phyloP scores from a whole-genome alignment of 1,284 basidiomycete genomes.

The Ustilago esculenta region DNA sequence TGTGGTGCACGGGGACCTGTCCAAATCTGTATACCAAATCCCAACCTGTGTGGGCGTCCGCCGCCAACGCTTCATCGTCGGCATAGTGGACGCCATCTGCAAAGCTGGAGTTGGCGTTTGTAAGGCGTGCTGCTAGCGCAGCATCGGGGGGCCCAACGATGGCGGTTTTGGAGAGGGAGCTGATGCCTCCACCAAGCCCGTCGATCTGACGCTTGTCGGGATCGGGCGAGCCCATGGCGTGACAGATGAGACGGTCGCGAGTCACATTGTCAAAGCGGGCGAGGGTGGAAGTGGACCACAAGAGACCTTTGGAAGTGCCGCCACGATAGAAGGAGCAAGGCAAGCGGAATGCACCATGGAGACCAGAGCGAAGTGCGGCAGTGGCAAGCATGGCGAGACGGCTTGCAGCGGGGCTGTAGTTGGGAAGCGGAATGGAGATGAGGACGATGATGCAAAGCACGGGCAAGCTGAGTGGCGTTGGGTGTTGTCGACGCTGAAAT shows the following conservation, averaged over 20 bases:
- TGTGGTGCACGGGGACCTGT: constrained; percentile 58
- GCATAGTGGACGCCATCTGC: constrained; percentile 46
- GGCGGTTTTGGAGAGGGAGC: constrained; percentile 81
- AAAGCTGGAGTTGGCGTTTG: not conserved
- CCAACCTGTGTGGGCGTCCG: constrained; percentile 33
- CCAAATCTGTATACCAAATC: constrained; percentile 65
- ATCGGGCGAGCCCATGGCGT: constrained; percentile 79
- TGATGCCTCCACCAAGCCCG: constrained; percentile 78
- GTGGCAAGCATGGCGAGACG: constrained; percentile 16
- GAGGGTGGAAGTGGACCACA: constrained; percentile 72
- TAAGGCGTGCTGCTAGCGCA: constrained; percentile 2
- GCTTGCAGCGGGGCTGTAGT: not conserved
- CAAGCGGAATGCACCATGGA: constrained; percentile 10
- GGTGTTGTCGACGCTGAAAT: not conserved
- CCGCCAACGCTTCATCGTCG: constrained; percentile 36
- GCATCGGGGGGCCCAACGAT: constrained; percentile 70
- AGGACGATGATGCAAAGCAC: too few species aligned
- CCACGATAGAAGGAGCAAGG: constrained; percentile 70
- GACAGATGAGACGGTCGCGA: constrained; percentile 73
- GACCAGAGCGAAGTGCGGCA: not conserved
- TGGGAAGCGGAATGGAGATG: too few species aligned
- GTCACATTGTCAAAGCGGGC: constrained; percentile 60
- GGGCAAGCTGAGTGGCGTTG: not conserved
- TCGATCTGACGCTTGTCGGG: constrained; percentile 80
- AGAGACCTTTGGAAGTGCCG: constrained; percentile 82